Base-by-base conservation (phyloP, 208 protist genomes). In the Herpetomonas tarakana region DNA sequence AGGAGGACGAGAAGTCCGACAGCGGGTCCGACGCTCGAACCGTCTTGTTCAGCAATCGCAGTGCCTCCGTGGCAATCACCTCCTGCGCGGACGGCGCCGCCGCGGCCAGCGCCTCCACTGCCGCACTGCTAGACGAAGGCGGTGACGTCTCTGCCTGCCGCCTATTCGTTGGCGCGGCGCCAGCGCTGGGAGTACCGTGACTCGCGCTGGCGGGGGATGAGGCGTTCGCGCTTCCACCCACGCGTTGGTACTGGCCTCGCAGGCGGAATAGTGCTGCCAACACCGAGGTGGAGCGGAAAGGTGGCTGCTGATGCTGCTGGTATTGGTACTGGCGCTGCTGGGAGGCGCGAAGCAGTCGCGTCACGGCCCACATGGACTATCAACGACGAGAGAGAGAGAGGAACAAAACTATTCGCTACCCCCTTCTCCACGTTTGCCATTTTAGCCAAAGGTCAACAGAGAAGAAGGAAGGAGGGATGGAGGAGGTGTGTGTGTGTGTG, bases 21-120 rank as follows among this genome's bases (percentile, higher is more conserved):
- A 94, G 77, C 9, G 47, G 19, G 18, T 91, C 84, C 3, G 52
- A 31, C 14, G 51, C 52, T 7, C 84, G 82, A n/a, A 68, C 51
- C 60, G 82, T 72, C 29, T 78, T 74, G 35, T 65, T 70, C 11
- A 94, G 66, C 31, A 94, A 60, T 31, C 77, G 76, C 62, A 76
- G 55, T 18, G 82, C 86, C 55, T 92, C 81, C 0, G 50, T 64
- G 30, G 62, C 62, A 4, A 91, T 39, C 19, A 68, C 18, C 9
- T 73, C 35, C 16, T 12, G 16, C 12, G 56, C 35, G 35, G 9
- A 14, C 35, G 9, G 35, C 35, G 35, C 35, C 6, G 14, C 9
- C 14, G 35, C 14, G 9, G 6, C 35, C 35, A 41, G 9, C 9
- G 14, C 35, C 6, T 41, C 35, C 14, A 14, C 35, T 14, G 35